These are phyloP conservation scores for Neotropicomus parvogracilis DNA, from an alignment of 1,284 basidiomycete genomes.

Conservation along the genomic window DNA sequence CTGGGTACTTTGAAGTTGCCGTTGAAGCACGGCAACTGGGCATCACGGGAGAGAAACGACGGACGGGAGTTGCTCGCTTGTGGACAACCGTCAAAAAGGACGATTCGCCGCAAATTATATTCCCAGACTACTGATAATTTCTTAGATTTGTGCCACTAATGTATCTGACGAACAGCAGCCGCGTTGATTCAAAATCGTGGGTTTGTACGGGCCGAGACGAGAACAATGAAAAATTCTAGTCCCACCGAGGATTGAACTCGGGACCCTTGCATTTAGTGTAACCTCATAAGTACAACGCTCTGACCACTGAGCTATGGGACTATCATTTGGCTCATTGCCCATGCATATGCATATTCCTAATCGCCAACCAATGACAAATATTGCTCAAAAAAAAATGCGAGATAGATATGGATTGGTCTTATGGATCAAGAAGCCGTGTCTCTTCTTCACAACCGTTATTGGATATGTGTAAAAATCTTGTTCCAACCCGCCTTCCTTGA, in stretches of 20 bases:
- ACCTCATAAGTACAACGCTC: slow-evolving; percentile 39
- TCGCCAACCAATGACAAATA: slow-evolving; percentile 8
- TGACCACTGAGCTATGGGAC: slow-evolving; percentile 40
- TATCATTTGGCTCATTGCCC: slow-evolving; percentile 9
- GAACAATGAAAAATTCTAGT: slow-evolving; percentile 26
- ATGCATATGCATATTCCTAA: not conserved
- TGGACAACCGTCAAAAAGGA: slow-evolving; percentile 16
- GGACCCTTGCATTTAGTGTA: slow-evolving; percentile 38
- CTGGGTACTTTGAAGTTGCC: slow-evolving; percentile 67
- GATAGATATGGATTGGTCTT: not conserved
- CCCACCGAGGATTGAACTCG: slow-evolving; percentile 40
- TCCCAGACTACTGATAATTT: slow-evolving; percentile 2
- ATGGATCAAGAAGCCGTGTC: slow-evolving; percentile 23
- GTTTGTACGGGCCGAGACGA: too few relatives aligned
- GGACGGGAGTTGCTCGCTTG: slow-evolving; percentile 24
- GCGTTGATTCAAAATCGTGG: too few relatives aligned
- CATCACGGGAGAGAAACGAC: slow-evolving; percentile 11
- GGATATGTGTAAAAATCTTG: slow-evolving; percentile 57
- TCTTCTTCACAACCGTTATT: slow-evolving; percentile 49
- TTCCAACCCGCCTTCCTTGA: slow-evolving; percentile 72
- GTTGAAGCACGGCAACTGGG: slow-evolving; percentile 44
- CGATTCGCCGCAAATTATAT: slow-evolving; percentile 4
- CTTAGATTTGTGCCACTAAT: not conserved
- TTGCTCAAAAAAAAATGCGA: too few relatives aligned
- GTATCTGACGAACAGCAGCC: not conserved